phyloP scores from a whole-genome alignment of 139 green algal species.

The Chlamydomonas sp. region DNA sequence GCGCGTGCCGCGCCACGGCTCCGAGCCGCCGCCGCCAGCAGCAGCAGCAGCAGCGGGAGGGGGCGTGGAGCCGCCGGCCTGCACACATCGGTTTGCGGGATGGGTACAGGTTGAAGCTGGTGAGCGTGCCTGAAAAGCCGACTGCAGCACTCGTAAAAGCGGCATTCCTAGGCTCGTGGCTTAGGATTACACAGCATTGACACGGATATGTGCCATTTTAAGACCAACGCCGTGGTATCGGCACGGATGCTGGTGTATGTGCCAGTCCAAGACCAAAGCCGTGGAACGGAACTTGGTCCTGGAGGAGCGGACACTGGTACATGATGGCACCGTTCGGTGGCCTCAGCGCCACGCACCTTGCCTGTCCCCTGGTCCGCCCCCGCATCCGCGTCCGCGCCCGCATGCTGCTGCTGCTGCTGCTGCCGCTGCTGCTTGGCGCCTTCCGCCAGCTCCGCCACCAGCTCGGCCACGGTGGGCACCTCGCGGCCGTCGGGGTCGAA shows the following conservation, averaged over 20 bases:
- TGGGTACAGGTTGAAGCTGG: not conserved
- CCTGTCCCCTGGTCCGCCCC: not conserved
- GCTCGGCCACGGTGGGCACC: constrained; percentile 78
- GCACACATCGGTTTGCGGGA: not conserved
- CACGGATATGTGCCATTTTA: not conserved
- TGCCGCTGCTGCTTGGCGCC: not conserved
- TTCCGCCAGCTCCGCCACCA: constrained; percentile 43
- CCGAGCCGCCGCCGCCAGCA: not conserved
- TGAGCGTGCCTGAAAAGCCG: not conserved
- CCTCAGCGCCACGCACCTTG: not conserved
- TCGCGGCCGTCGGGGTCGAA: constrained; percentile 85
- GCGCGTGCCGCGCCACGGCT: constrained; percentile 29
- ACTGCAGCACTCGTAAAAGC: not conserved
- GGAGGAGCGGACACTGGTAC: not conserved
- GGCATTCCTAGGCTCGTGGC: not conserved
- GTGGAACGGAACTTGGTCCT: not conserved
- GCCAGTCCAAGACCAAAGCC: not conserved
- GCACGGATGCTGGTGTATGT: not conserved
- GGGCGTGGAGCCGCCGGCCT: not conserved
- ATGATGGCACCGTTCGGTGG: not conserved
- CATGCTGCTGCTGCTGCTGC: not conserved
- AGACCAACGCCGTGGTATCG: not conserved
- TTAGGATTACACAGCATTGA: not conserved
- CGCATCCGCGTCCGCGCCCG: not conserved
- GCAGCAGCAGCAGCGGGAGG: not conserved